phyloP scores from a whole-genome alignment of 345 rosid species.

The Anastatica hierochuntica region DNA sequence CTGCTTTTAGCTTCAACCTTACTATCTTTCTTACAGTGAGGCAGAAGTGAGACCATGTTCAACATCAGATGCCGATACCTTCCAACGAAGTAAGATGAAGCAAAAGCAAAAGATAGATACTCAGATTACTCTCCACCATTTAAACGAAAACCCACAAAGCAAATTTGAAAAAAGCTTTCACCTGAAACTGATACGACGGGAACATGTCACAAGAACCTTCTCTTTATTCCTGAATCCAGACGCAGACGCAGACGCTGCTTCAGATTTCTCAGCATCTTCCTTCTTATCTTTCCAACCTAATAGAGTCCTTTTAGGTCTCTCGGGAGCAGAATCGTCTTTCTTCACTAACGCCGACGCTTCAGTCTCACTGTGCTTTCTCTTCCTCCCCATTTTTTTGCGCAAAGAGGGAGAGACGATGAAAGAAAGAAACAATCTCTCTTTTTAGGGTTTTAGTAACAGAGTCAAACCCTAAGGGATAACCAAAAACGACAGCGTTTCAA shows the following conservation, averaged over 20 bases:
- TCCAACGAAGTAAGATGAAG: no score
- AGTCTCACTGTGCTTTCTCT: constrained; percentile 67
- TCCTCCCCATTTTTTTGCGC: constrained; percentile 46
- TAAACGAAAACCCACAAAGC: background rate
- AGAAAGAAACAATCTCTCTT: background rate
- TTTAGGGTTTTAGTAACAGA: constrained; percentile 13
- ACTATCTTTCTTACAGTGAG: constrained; percentile 93
- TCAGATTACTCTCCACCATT: background rate
- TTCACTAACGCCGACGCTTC: constrained; percentile 30
- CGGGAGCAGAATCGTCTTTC: constrained; percentile 43
- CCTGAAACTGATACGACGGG: constrained; percentile 94
- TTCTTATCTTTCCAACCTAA: constrained; percentile 73
- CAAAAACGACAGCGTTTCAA: constrained; percentile 6
- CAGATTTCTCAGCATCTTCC: constrained; percentile 23
- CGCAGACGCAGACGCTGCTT: constrained; percentile 2
- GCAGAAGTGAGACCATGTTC: constrained; percentile 80
- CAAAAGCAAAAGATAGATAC: background rate
- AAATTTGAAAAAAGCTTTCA: constrained; percentile 3
- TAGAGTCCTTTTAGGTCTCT: constrained; percentile 68
- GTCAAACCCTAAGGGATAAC: constrained; percentile 7
- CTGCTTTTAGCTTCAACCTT: constrained; percentile 77
- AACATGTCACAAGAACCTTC: constrained; percentile 87
- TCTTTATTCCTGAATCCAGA: constrained; percentile 76
- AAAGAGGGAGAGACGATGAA: background rate
- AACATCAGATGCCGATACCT: constrained; percentile 97